phyloP scores from a whole-genome alignment of 139 green algal species.

The Tetradesmus obliquus region DNA sequence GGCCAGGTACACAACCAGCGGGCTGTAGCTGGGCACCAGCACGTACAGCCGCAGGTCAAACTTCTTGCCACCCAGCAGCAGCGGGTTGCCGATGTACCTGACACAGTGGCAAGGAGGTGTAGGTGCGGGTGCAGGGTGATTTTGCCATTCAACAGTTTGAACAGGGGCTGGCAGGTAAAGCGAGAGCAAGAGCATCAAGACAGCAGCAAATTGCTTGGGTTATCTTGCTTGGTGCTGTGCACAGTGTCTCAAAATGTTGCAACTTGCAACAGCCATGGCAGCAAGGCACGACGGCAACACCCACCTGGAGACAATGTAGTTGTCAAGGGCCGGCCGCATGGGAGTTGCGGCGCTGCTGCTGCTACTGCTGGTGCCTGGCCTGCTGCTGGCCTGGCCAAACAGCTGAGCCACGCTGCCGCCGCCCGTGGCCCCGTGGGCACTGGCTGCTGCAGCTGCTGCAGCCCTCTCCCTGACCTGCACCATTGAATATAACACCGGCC shows the following conservation, averaged over 20 bases:
- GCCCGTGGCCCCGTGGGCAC: not conserved
- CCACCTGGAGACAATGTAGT: conserved; percentile 44
- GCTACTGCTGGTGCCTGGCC: not conserved
- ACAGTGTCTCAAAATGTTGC: no score
- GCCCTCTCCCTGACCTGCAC: conserved; percentile 5
- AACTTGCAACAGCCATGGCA: not conserved
- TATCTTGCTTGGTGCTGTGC: no score
- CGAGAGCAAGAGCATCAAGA: not conserved
- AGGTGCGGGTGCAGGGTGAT: not conserved
- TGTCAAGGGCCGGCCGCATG: conserved; percentile 9
- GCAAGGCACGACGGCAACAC: not conserved
- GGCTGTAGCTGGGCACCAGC: conserved; percentile 35
- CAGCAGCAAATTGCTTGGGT: not conserved
- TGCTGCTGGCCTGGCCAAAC: not conserved
- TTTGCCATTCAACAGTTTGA: not conserved
- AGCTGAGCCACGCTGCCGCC: not conserved
- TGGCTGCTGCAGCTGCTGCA: conserved; percentile 30
- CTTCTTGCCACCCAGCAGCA: conserved; percentile 79
- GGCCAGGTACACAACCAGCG: conserved; percentile 67
- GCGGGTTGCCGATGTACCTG: conserved; percentile 70
- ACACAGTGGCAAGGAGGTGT: not conserved
- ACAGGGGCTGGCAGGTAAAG: not conserved
- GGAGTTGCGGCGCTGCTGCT: conserved; percentile 14
- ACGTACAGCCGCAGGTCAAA: conserved; percentile 85
- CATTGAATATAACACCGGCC: not conserved